Evolutionary conservation across 306 rosid species (phyloP).

Genomic region (Pachyrhizus erosus): DNA sequence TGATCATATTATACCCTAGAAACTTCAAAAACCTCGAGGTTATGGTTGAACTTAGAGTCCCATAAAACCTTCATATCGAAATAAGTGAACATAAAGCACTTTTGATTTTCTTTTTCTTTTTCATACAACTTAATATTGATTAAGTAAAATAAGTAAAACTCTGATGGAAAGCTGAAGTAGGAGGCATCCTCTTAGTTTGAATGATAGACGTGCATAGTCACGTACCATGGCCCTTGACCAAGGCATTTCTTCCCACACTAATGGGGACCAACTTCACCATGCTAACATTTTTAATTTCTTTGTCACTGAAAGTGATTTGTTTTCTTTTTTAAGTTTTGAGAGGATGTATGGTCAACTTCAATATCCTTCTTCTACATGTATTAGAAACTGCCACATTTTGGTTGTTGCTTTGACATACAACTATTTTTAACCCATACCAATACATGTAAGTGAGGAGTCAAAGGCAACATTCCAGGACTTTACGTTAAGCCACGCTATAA

Average conservation of each 20-base stretch:
- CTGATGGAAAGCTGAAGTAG: neutral
- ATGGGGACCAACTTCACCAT: neutral
- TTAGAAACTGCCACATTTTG: slow-evolving; percentile 17
- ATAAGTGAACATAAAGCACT: too few species aligned
- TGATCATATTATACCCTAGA: too few species aligned
- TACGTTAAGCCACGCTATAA: neutral
- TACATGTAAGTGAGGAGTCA: slow-evolving; percentile 26
- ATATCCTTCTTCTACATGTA: neutral
- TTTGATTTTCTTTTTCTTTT: too few species aligned
- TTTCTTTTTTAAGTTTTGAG: neutral
- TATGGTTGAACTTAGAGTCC: too few species aligned
- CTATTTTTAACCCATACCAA: neutral
- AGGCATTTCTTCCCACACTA: neutral
- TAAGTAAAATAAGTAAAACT: neutral
- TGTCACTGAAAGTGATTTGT: neutral
- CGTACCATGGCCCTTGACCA: neutral
- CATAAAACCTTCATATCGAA: too few species aligned
- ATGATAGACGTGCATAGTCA: neutral
- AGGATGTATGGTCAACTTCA: slow-evolving; percentile 16
- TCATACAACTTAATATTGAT: neutral
- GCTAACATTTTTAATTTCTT: neutral
- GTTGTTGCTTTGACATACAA: slow-evolving; percentile 31
- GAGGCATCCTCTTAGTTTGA: neutral
- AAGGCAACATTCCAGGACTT: slow-evolving; percentile 24
- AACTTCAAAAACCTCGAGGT: too few species aligned